phyloP scores from a whole-genome alignment of 768 basidiomycete genomes.

The Candolleomyces eurysporus region DNA sequence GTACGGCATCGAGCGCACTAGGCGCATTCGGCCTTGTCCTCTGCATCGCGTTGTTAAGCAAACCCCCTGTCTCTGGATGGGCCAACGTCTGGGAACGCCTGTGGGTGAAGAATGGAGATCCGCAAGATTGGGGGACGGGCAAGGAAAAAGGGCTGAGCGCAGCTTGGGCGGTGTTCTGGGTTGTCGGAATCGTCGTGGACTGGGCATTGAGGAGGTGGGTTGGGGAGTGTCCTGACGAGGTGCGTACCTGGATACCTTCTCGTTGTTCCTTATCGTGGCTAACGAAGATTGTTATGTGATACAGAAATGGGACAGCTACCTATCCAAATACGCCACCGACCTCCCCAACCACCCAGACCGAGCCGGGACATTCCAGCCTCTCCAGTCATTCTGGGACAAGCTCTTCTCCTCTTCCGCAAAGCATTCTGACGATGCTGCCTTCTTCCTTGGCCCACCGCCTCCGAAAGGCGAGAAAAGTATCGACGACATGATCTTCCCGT shows the following conservation, averaged over 20 bases:
- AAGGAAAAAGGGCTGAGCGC: conserved; percentile 60
- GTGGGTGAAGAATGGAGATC: conserved; percentile 42
- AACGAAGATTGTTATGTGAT: too few relatives aligned
- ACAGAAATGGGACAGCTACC: conserved; percentile 74
- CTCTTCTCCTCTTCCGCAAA: conserved; percentile 28
- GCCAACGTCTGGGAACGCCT: conserved; percentile 61
- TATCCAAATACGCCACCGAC: conserved; percentile 54
- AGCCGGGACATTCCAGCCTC: conserved; percentile 57
- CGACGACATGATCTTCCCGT: conserved; percentile 10
- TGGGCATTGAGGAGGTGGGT: conserved; percentile 54
- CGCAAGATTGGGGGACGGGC: conserved; percentile 45
- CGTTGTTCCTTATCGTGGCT: too few relatives aligned
- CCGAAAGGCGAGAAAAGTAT: conserved; percentile 16
- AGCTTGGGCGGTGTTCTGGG: conserved; percentile 51
- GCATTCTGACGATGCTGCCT: conserved; percentile 5
- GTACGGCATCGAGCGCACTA: conserved; percentile 49
- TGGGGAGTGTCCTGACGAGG: conserved; percentile 72
- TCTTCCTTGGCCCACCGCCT: conserved; percentile 4
- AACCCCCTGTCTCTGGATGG: conserved; percentile 45
- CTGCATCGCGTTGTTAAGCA: conserved; percentile 52
- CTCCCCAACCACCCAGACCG: conserved; percentile 54
- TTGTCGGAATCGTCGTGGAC: conserved; percentile 46
- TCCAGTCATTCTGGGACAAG: conserved; percentile 51
- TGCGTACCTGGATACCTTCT: too few relatives aligned
- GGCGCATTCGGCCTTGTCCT: conserved; percentile 58